phyloP scores from a whole-genome alignment of 495 filamentous ascomycete genomes.

The Talaromyces stipitatus region DNA sequence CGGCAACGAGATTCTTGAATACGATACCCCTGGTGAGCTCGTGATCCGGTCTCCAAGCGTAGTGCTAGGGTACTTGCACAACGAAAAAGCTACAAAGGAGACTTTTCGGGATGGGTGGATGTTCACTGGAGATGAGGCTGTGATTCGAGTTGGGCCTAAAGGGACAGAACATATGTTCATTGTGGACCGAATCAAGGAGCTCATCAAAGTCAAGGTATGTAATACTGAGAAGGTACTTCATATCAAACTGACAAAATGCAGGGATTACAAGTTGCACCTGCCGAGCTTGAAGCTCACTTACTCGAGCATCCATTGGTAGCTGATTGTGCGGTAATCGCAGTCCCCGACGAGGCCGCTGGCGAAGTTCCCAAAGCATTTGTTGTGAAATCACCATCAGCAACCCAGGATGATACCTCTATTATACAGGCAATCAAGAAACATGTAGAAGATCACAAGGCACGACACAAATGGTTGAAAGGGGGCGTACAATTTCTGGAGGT shows the following conservation, averaged over 20 bases:
- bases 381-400: conserved; percentile 58
- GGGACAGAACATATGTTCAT: conserved; percentile 76
- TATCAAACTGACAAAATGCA: conserved; percentile 18
- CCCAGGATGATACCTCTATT: conserved; percentile 51
- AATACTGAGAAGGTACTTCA: background rate
- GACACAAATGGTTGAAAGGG: conserved; percentile 85
- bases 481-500: conserved; percentile 69
- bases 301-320: conserved; percentile 73
- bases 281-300: conserved; percentile 84
- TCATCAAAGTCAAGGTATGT: conserved; percentile 86
- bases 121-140: conserved; percentile 78
- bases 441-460: conserved; percentile 75
- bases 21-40: conserved; percentile 76
- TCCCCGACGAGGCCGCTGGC: conserved; percentile 66
- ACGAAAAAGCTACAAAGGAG: conserved; percentile 72
- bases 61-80: conserved; percentile 77
- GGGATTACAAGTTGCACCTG: conserved; percentile 87
- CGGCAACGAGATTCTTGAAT: conserved; percentile 65
- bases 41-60: conserved; percentile 69
- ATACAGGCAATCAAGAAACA: conserved; percentile 61
- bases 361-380: conserved; percentile 87
- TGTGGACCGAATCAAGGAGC: conserved; percentile 84
- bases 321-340: conserved; percentile 77
- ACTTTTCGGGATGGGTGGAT: conserved; percentile 78
- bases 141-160: conserved; percentile 52